Base-by-base conservation (phyloP, 1,284 basidiomycete genomes). In the Boletus sp. region DNA sequence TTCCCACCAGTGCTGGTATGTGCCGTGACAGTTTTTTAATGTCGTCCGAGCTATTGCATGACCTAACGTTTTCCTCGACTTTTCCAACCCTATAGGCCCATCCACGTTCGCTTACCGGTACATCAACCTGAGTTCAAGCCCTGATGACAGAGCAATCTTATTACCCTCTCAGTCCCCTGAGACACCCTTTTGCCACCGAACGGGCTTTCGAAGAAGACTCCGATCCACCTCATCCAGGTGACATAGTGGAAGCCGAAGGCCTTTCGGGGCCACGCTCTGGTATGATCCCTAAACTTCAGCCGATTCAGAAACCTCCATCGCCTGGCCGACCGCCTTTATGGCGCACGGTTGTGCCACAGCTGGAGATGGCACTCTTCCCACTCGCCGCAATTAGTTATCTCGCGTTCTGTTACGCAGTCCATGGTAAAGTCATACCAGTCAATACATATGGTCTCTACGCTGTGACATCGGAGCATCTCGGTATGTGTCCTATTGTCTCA, bases 401-500 rank as follows among this genome's bases (percentile, higher is more conserved):
- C 12, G 52, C 55, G 0, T 64, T 64, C 33, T 64, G 62, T 49
- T 64, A 67, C 16, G 42, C 52, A 2, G 61, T 62, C 13, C 62
- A 62, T 34, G 47, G 53, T 9, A 50, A 26, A 19, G 50, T 53
- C 7, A 57, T 64, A 3, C 63, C 62, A 25, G 53, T 64, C 35
- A 61, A 46, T 23, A 54, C 57, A 9, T 50, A 49, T 8, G 63
- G 59, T 4, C 37, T 60, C 14, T 58, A 54, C 19, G 17, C 41
- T 22, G 42, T 53, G 22, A 54, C 52, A 1, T 51, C 49, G 2
- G 14, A 57, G 30, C 60, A 65, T 29, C 49, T 61, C 1, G 23
- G 60, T 61, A 34, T 25, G 61, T 49, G 2, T 2, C 14, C 7
- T 27, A 14, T 36, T 7, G n/a, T n/a, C n/a, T 9, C 8, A 33